Conservation (phyloP, 164 flowering plant genomes). For the Vitis cinerea region DNA sequence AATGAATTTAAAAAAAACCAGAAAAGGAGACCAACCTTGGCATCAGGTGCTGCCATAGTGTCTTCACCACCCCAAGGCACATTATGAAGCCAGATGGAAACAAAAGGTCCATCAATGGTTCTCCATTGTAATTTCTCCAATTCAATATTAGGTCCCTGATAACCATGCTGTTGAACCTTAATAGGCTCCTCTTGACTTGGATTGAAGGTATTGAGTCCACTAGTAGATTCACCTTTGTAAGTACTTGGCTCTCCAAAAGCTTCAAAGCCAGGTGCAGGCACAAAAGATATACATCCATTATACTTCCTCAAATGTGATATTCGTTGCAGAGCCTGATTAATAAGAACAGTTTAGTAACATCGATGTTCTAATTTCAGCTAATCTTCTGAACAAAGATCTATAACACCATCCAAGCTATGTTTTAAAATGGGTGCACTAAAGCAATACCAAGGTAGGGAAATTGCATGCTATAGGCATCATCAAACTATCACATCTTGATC, state of each 20-base stretch:
- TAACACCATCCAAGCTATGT: neutral
- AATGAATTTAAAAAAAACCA: neutral
- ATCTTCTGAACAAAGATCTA: neutral
- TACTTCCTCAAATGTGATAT: conserved; percentile 64
- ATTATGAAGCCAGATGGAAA: conserved; percentile 96
- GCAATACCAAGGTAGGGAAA: neutral
- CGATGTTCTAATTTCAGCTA: neutral
- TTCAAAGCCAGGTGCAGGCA: conserved; percentile 95
- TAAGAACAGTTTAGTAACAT: neutral
- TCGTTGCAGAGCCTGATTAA: conserved; percentile 64
- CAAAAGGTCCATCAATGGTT: conserved; percentile 77
- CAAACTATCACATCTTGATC: no score
- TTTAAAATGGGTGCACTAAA: neutral
- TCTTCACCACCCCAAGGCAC: conserved; percentile 93
- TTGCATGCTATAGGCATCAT: neutral
- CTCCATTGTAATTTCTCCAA: conserved; percentile 63
- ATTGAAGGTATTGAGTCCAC: conserved; percentile 9
- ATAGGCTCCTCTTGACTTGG: conserved; percentile 28
- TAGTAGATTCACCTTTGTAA: conserved; percentile 23
- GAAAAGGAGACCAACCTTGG: conserved; percentile 55
- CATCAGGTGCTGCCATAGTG: conserved; percentile 83
- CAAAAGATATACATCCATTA: conserved; percentile 70
- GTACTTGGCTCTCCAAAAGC: conserved; percentile 51
- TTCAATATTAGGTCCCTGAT: conserved; percentile 52
- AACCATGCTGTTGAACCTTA: conserved; percentile 34